Base-by-base conservation (phyloP, 2,329 filamentous ascomycete genomes). In the Xylariaceae sp. region DNA sequence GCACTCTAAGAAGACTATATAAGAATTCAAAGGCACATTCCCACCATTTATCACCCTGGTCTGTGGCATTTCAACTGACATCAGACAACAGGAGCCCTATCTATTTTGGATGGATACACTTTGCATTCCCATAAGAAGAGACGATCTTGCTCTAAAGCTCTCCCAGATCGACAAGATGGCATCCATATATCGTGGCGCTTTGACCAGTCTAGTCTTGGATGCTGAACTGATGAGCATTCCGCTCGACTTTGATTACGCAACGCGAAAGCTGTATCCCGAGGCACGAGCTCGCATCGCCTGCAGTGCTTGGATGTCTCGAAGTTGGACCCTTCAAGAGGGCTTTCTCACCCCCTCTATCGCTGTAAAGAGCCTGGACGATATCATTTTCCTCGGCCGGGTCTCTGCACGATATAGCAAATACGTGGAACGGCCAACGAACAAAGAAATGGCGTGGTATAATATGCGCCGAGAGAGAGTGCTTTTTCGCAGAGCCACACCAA, bases 291-390 rank as follows among this genome's bases (percentile, higher is more conserved):
- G 23, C n/a, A 40, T 40, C 6, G 8, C 25, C 11, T 29, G 38
- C 16, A 40, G 38, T 19, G 25, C 23, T 22, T 40, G 38, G 38
- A 40, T 40, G 38, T 16, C 38, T 19, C 21, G 38, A 5, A 40
- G 38, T 22, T 40, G 38, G 38, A 40, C 68, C 67, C 58, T 68
- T 63, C 37, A 71, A 44, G 68, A 68, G 70, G 22, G 71, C 49
- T 19, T 64, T 63, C 39, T 61, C 66, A 38, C 66, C 55, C 34
- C 34, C 8, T 7, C 34, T 10, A 17, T 37, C 16, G 34, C 34
- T 17, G 16, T 37, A 20, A 16, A 37, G 34, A 8, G 14, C 16
- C 8, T 17, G 19, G 14, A 14, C 8, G 25, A 29, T 29, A 29
- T 29, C 25, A 29, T 29, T 29, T 8, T 29, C 25, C 14, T 29